Evolutionary conservation across 2,329 filamentous ascomycete genomes (phyloP), one percentile per base, ranked within the genome.

Genomic region (Sporothrix globosa): DNA sequence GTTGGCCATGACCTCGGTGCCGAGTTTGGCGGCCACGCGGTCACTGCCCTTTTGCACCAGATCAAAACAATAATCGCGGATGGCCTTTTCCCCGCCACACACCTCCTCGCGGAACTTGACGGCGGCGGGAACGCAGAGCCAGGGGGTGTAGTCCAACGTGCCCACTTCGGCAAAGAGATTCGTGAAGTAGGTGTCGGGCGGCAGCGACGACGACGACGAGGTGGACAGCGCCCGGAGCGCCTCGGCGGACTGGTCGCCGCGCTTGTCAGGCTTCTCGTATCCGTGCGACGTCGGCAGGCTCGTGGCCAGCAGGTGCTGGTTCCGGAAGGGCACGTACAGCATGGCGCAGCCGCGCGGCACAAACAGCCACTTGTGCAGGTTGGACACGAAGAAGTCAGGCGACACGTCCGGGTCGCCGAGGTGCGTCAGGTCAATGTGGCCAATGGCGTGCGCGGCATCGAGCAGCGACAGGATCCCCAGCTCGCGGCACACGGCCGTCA

Each of bases 331-430:
- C 4, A 92, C 90, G 78, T 92, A 88, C 74, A 94, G 83, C 19
- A 92, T 79, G 0, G 90, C 90, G 75, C 88, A 91, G 63, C 87
- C 88, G 69, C 91, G 88, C 13, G 91, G 91, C 4, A 86, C 85
- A 76, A 86, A 90, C 7, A 94, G 85, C 91, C 91, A 94, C 77
- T 92, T 92, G 80, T 92, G 89, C 73, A 86, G 88, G 76, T 93
- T 94, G 71, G 82, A 88, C 50, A 91, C 85, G 74, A 92, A 88
- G 79, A 93, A 93, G 78, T 94, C 91, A 0, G 90, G 86, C 52
- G 87, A 82, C 24, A 92, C 78, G 17, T 77, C 76, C 1, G 61
- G 34, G 58, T 5, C 4, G 68, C 78, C 77, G 44, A 93, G 79
- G 77, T 91, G 75, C 13, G 74, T 84, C 4, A 93, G 77, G 4